Evolutionary conservation across 2,329 filamentous ascomycete species (phyloP).

Genomic region (Nigrospora oryzae): DNA sequence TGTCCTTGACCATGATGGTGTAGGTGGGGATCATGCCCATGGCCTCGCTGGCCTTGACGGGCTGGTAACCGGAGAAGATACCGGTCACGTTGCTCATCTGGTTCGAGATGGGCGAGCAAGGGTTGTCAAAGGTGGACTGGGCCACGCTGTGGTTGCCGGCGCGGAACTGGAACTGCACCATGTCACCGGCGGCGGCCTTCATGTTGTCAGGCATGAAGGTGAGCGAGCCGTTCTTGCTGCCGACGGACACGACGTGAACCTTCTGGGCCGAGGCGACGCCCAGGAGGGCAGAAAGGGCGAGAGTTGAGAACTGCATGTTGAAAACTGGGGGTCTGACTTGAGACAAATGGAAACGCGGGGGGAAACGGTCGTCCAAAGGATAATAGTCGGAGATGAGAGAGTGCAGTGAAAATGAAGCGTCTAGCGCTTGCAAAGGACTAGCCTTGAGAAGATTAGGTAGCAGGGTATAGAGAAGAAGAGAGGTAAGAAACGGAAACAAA

Average conservation of each 20-base stretch:
- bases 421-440: constrained; percentile 42
- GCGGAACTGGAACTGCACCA: constrained; percentile 61
- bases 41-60: constrained; percentile 43
- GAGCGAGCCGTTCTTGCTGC: constrained; percentile 43
- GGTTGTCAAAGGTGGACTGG: constrained; percentile 65
- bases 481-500: constrained; percentile 15
- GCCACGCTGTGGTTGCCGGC: constrained; percentile 70
- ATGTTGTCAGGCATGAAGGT: constrained; percentile 60
- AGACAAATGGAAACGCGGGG: constrained; percentile 3
- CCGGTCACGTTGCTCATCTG: constrained; percentile 40
- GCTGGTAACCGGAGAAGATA: constrained; percentile 60
- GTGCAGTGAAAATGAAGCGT: constrained; percentile 24
- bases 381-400: constrained; percentile 1
- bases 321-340: constrained; percentile 10
- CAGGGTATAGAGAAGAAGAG: constrained; percentile 12
- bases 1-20: constrained; percentile 61
- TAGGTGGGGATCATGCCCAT: constrained; percentile 54
- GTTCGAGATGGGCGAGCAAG: constrained; percentile 54
- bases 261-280: constrained; percentile 27
- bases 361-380: constrained; percentile 28
- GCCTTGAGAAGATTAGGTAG: constrained; percentile 27
- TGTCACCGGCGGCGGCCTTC: constrained; percentile 51
- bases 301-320: constrained; percentile 45
- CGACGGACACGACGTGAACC: constrained; percentile 60
- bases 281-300: constrained; percentile 37